Conservation (phyloP, 2,329 filamentous ascomycete species). For the Colletotrichum tropicicola region DNA sequence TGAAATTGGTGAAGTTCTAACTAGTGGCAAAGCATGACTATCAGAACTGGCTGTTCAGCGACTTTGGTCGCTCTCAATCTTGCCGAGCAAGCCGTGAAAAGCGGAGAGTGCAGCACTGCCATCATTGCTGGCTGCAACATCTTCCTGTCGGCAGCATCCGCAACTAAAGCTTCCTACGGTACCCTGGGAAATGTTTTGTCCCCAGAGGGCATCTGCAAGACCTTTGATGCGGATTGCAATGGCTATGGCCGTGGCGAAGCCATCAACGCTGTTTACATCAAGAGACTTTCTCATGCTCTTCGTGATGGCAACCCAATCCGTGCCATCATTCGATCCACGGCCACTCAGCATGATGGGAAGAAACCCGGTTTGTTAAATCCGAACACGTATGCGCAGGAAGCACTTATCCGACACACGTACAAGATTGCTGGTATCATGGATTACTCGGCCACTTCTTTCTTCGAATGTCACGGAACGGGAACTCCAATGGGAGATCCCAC, state of each 20-base stretch:
- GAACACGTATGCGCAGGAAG: constrained; percentile 36
- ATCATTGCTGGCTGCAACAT: constrained; percentile 44
- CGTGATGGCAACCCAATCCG: constrained; percentile 46
- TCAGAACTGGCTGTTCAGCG: constrained; percentile 46
- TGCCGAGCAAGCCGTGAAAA: constrained; percentile 39
- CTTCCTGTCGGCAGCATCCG: constrained; percentile 32
- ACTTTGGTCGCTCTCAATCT: constrained; percentile 41
- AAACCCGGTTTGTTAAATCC: constrained; percentile 48
- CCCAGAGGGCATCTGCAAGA: constrained; percentile 36
- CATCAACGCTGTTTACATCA: constrained; percentile 47
- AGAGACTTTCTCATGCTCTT: constrained; percentile 49
- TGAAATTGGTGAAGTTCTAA: background rate
- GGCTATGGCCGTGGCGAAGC: constrained; percentile 54
- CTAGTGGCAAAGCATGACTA: constrained; percentile 36
- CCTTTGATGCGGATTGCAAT: constrained; percentile 49
- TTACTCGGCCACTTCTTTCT: constrained; percentile 35
- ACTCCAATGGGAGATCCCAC: constrained; percentile 52
- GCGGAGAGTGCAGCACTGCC: constrained; percentile 38
- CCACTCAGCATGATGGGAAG: constrained; percentile 45
- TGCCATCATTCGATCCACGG: constrained; percentile 39
- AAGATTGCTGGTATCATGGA: constrained; percentile 23
- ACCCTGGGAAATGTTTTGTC: constrained; percentile 35
- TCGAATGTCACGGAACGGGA: constrained; percentile 56
- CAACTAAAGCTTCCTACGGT: constrained; percentile 33
- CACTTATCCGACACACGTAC: constrained; percentile 39